Conservation (phyloP, 2,329 filamentous ascomycete species). For the Claviceps sp. region DNA sequence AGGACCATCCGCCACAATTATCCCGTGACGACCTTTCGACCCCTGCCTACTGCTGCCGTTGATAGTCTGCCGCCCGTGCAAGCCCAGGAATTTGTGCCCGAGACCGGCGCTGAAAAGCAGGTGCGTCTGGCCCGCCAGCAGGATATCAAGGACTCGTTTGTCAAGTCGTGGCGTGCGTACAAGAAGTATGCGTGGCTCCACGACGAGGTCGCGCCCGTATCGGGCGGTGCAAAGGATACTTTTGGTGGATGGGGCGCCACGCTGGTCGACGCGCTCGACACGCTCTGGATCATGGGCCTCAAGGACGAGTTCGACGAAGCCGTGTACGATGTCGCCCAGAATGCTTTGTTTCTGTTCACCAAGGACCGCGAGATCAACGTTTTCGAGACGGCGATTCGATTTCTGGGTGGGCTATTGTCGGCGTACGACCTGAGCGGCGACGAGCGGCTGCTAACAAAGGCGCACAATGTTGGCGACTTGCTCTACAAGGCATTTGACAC, state of each 20-base stretch:
- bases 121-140: conserved; percentile 22
- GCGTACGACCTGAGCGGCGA: conserved; percentile 36
- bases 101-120: conserved; percentile 8
- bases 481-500: conserved; percentile 39
- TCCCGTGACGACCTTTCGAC: conserved; percentile 7
- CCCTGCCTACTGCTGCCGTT: conserved; percentile 5
- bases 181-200: conserved; percentile 36
- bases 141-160: conserved; percentile 29
- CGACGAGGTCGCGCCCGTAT: conserved; percentile 38
- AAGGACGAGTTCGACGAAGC: conserved; percentile 42
- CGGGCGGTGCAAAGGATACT: conserved; percentile 29
- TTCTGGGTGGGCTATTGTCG: conserved; percentile 37
- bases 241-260: conserved; percentile 46
- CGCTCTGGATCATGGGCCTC: conserved; percentile 48
- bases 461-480: conserved; percentile 37
- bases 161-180: conserved; percentile 36
- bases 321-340: conserved; percentile 29
- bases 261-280: conserved; percentile 46
- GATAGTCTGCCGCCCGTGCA: conserved; percentile 5
- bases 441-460: conserved; percentile 30
- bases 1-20: conserved; percentile 9
- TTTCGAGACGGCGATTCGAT: conserved; percentile 43
- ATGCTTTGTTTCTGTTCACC: conserved; percentile 37
- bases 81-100: conserved; percentile 6
- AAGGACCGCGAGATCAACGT: conserved; percentile 27